Evolutionary conservation across 2,329 filamentous ascomycete genomes (phyloP).

Genomic region (Massarina eburnea): DNA sequence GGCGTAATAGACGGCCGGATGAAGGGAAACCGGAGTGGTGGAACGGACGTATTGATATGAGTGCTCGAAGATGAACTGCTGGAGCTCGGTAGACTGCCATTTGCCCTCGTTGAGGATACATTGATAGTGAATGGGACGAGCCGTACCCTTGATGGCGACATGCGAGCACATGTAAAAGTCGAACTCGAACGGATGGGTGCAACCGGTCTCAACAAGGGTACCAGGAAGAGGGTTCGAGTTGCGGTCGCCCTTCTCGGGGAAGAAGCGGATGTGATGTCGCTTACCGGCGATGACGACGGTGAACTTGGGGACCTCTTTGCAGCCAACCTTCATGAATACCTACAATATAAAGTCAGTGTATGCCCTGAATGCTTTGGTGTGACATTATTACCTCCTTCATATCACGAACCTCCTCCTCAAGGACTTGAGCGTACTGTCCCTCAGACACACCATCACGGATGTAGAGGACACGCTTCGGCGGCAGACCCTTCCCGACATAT

Average conservation of each 20-base stretch:
- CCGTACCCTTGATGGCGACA: slow-evolving; percentile 87
- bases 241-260: slow-evolving; percentile 71
- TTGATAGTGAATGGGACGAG: slow-evolving; percentile 89
- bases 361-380: too few relatives aligned
- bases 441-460: slow-evolving; percentile 92
- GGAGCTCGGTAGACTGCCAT: slow-evolving; percentile 67
- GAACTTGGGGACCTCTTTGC: slow-evolving; percentile 61
- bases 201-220: slow-evolving; percentile 81
- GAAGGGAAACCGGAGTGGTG: slow-evolving; percentile 86
- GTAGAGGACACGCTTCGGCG: slow-evolving; percentile 80
- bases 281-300: slow-evolving; percentile 89
- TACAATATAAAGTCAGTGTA: too few relatives aligned
- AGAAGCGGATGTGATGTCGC: slow-evolving; percentile 91
- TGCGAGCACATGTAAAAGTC: slow-evolving; percentile 79
- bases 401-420: slow-evolving; percentile 73
- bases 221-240: slow-evolving; percentile 85
- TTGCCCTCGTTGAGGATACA: slow-evolving; percentile 81
- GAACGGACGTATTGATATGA: slow-evolving; percentile 92
- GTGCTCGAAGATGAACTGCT: slow-evolving; percentile 90
- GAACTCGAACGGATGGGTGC: slow-evolving; percentile 88
- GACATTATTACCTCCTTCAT: too few relatives aligned
- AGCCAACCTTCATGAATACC: slow-evolving; percentile 51
- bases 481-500: slow-evolving; percentile 53
- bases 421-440: slow-evolving; percentile 77
- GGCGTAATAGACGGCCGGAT: slow-evolving; percentile 92